Conservation (phyloP, 305 asterid genomes). For the Fraxinus velutina region DNA sequence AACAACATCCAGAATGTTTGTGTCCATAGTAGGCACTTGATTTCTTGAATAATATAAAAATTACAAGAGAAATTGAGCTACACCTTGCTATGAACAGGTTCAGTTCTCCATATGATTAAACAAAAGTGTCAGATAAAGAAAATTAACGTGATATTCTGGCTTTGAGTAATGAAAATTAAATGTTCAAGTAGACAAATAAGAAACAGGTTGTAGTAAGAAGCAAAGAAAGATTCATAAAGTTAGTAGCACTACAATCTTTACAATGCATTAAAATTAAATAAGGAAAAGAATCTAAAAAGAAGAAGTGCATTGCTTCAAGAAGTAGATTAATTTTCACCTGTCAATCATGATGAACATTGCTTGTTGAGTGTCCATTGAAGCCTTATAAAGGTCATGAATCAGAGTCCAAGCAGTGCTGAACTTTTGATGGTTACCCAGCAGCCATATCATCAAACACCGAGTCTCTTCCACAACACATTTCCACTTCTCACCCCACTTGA, state of each 20-base stretch:
- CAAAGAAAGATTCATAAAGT: background rate
- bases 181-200: background rate
- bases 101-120: background rate
- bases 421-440: constrained; percentile 73
- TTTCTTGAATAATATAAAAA: background rate
- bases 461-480: constrained; percentile 47
- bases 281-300: background rate
- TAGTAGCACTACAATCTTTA: background rate
- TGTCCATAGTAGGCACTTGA: background rate
- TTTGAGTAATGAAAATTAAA: background rate
- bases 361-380: constrained; percentile 52
- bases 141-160: background rate
- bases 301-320: background rate
- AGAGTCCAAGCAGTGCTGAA: constrained; percentile 90
- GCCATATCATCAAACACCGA: constrained; percentile 79
- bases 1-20: background rate
- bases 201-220: background rate
- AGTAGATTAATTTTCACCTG: constrained; percentile 42
- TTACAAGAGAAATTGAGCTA: constrained; percentile 6
- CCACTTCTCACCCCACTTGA: constrained; percentile 86
- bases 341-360: constrained; percentile 80
- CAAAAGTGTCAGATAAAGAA: background rate
- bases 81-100: background rate
- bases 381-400: constrained; percentile 50
- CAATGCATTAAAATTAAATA: constrained; percentile 13